Evolutionary conservation across 805 yeast species (phyloP), one percentile per base, ranked within the genome.

Genomic region (Candida michaelii): DNA sequence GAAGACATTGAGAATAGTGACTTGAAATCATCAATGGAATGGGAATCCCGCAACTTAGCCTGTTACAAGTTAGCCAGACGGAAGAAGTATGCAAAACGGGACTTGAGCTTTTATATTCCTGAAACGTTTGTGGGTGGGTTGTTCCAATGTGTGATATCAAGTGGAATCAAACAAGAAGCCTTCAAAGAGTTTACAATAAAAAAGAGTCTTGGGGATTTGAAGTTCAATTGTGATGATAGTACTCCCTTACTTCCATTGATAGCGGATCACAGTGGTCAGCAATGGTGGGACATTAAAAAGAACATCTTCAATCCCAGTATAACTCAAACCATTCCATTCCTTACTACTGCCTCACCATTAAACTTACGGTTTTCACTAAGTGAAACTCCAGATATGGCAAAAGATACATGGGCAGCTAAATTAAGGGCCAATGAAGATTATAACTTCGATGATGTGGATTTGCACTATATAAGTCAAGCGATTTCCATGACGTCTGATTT

Each of bases 121-220:
- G 64, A 71, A 14, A 72, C 80, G 0, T 76, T 77, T 62, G 76
- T 85, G 2, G 91, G 90, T 5, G 89, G 81, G 0, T 50, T 84
- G 2, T 85, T 73, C 56, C 70, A 71, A 42, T 80, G 85, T 51
- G 60, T 70, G 10, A 44, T 74, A 1, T 52, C 70, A 2, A 44
- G 53, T 14, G 59, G 53, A 1, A 49, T 48, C 4, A 69, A 65
- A 42, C 34, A 27, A 15, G 33, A 45, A 38, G 21, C 60, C 51
- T 39, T 53, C 56, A 43, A 47, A 40, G 21, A 45, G 30, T 47
- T 54, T 19, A 23, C 43, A 8, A 41, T 47, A 1, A 15, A 42
- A 6, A 40, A 47, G 5, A 45, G 46, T 10, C 35, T 55, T 11
- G 44, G 51, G 17, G 42, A 47, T 1, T 51, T 60, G 27, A 53